These are phyloP conservation scores for Suhomyces chickasaworum DNA, from an alignment of 1,139 yeast genomes.

Conservation along the genomic window DNA sequence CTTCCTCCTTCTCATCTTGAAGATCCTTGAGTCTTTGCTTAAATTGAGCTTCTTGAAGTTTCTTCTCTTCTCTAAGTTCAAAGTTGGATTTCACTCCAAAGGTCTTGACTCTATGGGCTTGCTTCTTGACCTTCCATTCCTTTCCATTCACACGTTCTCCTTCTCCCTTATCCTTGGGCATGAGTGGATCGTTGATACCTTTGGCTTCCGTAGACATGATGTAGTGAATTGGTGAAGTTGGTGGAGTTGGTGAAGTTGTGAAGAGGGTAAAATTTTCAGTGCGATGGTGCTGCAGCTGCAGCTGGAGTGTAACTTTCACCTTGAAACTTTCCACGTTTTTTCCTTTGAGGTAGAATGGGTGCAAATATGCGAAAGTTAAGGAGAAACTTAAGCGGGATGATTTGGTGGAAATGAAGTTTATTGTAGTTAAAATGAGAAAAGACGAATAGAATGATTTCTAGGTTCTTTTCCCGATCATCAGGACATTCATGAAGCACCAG, in stretches of 20 bases:
- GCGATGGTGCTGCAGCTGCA: constrained; percentile 1
- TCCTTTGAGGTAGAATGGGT: not conserved
- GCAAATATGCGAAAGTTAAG: not conserved
- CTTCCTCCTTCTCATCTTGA: constrained; percentile 62
- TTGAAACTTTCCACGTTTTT: not conserved
- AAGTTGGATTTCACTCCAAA: constrained; percentile 21
- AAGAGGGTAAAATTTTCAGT: constrained; percentile 8
- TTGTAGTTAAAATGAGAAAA: no score
- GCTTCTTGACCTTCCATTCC: constrained; percentile 31
- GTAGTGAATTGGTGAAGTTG: constrained; percentile 1
- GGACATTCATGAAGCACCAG: no score
- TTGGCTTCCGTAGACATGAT: constrained; percentile 5
- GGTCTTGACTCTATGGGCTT: constrained; percentile 29
- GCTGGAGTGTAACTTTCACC: no score
- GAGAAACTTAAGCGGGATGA: no score
- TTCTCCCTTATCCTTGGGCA: constrained; percentile 26
- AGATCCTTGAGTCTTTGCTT: constrained; percentile 58
- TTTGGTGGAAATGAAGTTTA: no score
- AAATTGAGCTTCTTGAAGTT: constrained; percentile 43
- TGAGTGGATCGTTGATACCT: constrained; percentile 10
- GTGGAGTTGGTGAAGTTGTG: constrained; percentile 1
- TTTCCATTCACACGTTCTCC: constrained; percentile 31
- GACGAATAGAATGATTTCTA: no score
- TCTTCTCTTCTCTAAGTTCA: constrained; percentile 38
- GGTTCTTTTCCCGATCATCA: no score